phyloP scores from a whole-genome alignment of 345 rosid genomes.

The Geranium rotundifolium region DNA sequence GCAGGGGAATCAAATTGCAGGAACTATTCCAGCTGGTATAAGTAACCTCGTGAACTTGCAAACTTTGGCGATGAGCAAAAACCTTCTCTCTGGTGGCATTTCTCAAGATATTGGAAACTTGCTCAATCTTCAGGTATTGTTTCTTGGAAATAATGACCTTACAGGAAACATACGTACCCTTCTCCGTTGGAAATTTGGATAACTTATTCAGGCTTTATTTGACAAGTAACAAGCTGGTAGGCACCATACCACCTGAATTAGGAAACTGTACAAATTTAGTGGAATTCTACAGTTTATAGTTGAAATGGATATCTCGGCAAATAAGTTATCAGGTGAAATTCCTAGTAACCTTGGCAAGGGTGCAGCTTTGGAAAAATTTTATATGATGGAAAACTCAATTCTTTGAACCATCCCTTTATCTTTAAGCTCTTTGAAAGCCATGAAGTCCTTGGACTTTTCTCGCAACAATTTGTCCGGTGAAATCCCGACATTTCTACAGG shows the following conservation, averaged over 20 bases:
- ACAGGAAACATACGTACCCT: constrained; percentile 8
- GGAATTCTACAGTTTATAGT: neutral
- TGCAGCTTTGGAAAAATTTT: constrained; percentile 8
- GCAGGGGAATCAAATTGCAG: neutral
- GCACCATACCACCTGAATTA: neutral
- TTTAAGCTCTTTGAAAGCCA: constrained; percentile 9
- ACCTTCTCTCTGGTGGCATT: constrained; percentile 8
- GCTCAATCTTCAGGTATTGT: neutral
- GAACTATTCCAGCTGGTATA: constrained; percentile 3
- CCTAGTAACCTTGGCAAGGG: constrained; percentile 3
- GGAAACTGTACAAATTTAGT: neutral
- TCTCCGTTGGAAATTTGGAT: constrained; percentile 1
- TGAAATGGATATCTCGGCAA: constrained; percentile 14
- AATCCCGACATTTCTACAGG: constrained; percentile 5
- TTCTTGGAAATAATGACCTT: neutral
- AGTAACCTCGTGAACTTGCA: constrained; percentile 15
- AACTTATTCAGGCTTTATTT: neutral
- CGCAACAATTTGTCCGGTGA: constrained; percentile 16
- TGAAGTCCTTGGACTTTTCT: constrained; percentile 20
- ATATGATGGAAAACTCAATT: constrained; percentile 9
- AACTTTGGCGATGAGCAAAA: neutral
- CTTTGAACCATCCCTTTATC: constrained; percentile 13
- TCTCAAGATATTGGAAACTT: constrained; percentile 1
- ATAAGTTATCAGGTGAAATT: constrained; percentile 16
- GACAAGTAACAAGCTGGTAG: neutral